Base-by-base conservation (phyloP, 495 filamentous ascomycete genomes). In the Schizothecium vesticola region DNA sequence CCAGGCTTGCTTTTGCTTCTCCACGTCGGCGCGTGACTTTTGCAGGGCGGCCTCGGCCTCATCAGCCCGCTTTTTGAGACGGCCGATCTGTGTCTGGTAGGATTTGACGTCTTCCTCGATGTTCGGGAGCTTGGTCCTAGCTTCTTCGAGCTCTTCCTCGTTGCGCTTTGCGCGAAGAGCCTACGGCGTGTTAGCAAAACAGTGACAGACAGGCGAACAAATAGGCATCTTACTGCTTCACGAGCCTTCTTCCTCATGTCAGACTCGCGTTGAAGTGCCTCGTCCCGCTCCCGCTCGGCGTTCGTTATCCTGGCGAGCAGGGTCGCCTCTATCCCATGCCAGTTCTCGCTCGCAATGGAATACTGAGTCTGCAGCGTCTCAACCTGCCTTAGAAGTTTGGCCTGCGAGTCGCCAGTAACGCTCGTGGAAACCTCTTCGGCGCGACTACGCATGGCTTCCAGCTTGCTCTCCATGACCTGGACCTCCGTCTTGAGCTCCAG, bases 361-460 rank as follows among this genome's bases (percentile, higher is more conserved):
- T 99, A 96, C 78, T 99, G 96, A 5, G 91, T 94, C 79, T 98
- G 96, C 61, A 99, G 80, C 3, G 92, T 97, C 82, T 99, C 96
- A 29, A 98, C 88, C 78, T 98, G 96, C 58, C 96, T 88, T 23
- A 97, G 82, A 24, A 99, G 83, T 75, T 97, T 97, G 24, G 90
- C 92, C 71, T 96, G 93, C 0, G 91, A 88, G 75, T 98, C 93
- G 8, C 93, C 90, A 7, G 86, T 86, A 56, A 87, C 85, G 22
- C 92, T 91, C 6, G 92, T 93, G 0, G 93, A 93, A 4, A 89
- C 92, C 76, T 99, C 96, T 81, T 99, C 96, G 10, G 91, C 92
- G 23, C 91, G 85, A 22, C 88, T 85, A 21, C 96, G 88, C 74
- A 97, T 86, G 51, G 90, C 89, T 74, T 99, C 96, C 72, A 98